Percentiles rank a stretch among this genome's conserved stretches.
Conservation (phyloP, 306 rosid genomes). For the Trifolium repens region DNA sequence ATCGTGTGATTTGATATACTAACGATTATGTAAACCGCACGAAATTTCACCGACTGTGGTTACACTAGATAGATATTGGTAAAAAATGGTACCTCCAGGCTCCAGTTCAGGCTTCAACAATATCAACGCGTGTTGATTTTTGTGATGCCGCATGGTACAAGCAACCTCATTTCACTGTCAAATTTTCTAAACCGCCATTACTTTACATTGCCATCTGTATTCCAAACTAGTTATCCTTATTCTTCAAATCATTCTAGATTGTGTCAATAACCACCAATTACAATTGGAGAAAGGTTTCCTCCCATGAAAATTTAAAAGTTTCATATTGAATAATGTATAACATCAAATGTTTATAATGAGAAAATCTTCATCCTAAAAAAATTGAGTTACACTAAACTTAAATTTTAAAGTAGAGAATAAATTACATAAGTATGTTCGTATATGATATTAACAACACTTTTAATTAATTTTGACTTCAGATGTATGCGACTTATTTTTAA, state of each 20-base stretch:
- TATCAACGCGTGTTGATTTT: neutral
- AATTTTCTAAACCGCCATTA: neutral
- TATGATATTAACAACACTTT: no score
- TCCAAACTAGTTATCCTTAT: neutral
- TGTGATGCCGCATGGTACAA: neutral
- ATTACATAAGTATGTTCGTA: no score
- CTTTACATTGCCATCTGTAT: neutral
- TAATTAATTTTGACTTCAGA: no score
- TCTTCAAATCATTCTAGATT: neutral
- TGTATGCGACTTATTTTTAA: no score
- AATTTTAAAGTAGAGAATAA: no score
- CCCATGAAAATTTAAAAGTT: no score
- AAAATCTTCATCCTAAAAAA: no score
- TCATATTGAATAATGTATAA: no score
- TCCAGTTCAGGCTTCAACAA: neutral
- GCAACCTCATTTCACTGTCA: neutral
- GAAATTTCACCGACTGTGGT: neutral
- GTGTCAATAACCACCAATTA: neutral
- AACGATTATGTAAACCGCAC: neutral
- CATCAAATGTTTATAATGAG: no score
- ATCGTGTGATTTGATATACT: neutral
- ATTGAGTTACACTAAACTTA: no score
- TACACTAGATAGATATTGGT: neutral
- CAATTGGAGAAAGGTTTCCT: no score
- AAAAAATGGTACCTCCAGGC: neutral